Percentiles rank a stretch among this genome's conserved stretches.
Conservation (phyloP, 768 basidiomycete species). For the Mycena kentingensis region DNA sequence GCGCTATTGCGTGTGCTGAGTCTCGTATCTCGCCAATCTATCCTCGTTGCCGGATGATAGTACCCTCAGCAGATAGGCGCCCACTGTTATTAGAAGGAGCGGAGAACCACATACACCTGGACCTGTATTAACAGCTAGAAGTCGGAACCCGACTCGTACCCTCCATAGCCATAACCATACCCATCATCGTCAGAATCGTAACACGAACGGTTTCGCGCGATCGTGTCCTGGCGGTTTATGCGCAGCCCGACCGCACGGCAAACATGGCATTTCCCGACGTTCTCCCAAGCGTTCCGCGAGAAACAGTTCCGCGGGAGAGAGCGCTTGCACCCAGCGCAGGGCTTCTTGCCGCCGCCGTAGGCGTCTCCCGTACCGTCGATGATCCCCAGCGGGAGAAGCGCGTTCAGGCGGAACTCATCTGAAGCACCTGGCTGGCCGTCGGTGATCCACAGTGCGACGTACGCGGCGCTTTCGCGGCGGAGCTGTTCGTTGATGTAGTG, state of each 20-base stretch:
- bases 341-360: background rate
- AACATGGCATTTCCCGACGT: slow-evolving; percentile 7
- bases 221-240: too few relatives aligned
- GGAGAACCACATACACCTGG: too few relatives aligned
- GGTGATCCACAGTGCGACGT: slow-evolving; percentile 5
- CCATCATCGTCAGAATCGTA: background rate
- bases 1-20: too few relatives aligned
- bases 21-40: too few relatives aligned
- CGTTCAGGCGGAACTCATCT: background rate
- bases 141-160: too few relatives aligned
- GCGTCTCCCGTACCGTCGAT: background rate
- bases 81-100: too few relatives aligned
- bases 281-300: background rate
- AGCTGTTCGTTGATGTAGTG: slow-evolving; percentile 4
- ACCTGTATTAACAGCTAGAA: too few relatives aligned
- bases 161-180: background rate
- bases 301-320: background rate
- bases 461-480: slow-evolving; percentile 1
- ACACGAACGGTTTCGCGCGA: background rate
- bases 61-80: too few relatives aligned
- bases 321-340: slow-evolving; percentile 6
- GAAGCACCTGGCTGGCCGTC: background rate
- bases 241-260: slow-evolving; percentile 8
- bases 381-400: slow-evolving; percentile 5
- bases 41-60: too few relatives aligned